Percentiles rank a stretch among this genome's conserved stretches.
Conservation (phyloP, 768 basidiomycete species). For the Kwoniella europaea region DNA sequence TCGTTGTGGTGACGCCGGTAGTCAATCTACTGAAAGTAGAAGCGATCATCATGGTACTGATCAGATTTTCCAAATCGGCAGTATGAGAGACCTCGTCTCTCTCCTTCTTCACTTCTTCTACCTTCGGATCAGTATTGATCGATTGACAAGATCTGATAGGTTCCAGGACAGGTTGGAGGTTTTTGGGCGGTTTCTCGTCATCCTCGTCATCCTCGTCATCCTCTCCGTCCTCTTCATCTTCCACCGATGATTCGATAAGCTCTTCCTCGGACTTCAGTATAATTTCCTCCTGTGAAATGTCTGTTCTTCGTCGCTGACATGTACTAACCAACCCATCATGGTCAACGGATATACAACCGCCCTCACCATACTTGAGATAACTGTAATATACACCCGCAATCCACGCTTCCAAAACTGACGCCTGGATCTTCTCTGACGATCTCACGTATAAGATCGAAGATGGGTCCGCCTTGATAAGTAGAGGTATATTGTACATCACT, state of each 20-base stretch:
- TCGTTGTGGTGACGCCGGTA: neutral
- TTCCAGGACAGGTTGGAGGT: slow-evolving; percentile 4
- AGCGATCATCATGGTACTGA: slow-evolving; percentile 5
- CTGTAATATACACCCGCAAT: slow-evolving; percentile 46
- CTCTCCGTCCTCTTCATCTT: neutral
- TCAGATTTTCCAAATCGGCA: slow-evolving; percentile 17
- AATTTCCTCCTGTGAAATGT: no score
- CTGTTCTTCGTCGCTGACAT: neutral
- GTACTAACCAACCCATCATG: neutral
- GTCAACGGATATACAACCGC: neutral
- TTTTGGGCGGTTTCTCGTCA: neutral
- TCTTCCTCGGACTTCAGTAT: no score
- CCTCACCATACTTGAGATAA: slow-evolving; percentile 17
- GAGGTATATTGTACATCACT: slow-evolving; percentile 34
- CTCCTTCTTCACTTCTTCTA: neutral
- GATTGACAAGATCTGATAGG: neutral
- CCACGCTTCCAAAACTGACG: slow-evolving; percentile 41
- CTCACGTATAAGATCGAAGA: slow-evolving; percentile 10
- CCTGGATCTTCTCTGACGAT: slow-evolving; percentile 33
- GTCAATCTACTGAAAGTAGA: neutral
- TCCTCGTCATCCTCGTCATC: neutral
- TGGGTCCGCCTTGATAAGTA: slow-evolving; percentile 21
- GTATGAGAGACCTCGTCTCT: slow-evolving; percentile 2
- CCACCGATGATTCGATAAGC: neutral
- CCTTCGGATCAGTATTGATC: neutral